Percentiles rank a stretch among this genome's conserved stretches.
Evolutionary conservation across 2,329 filamentous ascomycete species (phyloP).

Genomic region (Coleophoma crateriformis): DNA sequence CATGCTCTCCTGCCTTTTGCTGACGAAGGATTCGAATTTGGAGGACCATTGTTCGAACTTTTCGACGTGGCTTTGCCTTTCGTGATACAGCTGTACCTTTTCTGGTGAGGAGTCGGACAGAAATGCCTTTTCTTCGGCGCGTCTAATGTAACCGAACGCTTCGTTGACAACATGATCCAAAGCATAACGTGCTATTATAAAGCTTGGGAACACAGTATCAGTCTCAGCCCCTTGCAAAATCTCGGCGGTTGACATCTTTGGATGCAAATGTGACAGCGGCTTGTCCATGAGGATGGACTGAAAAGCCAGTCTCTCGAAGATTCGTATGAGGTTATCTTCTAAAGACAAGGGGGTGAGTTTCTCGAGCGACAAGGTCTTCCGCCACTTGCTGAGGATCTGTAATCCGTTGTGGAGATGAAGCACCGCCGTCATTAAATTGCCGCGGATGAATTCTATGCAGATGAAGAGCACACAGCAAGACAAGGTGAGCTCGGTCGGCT

Average conservation of each 20-base stretch:
- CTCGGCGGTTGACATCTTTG: neutral
- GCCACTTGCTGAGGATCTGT: slow-evolving; percentile 19
- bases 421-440: slow-evolving; percentile 38
- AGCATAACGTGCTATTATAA: neutral
- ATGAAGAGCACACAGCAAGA: slow-evolving; percentile 45
- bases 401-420: slow-evolving; percentile 27
- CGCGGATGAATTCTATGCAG: slow-evolving; percentile 48
- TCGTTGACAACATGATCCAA: neutral
- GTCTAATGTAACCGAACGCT: neutral
- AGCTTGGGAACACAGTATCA: neutral
- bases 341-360: slow-evolving; percentile 3
- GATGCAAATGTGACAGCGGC: neutral
- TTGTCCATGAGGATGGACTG: slow-evolving; percentile 2
- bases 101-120: neutral
- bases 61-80: neutral
- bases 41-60: neutral
- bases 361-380: neutral
- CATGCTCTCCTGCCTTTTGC: neutral
- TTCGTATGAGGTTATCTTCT: slow-evolving; percentile 5
- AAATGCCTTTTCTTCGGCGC: neutral
- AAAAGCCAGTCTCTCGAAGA: slow-evolving; percentile 4
- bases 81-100: neutral
- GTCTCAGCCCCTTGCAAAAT: neutral
- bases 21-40: neutral
- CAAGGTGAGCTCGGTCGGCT: slow-evolving; percentile 29